Evolutionary conservation across 805 yeast genomes (phyloP).

Genomic region (Peterozyma toletana): DNA sequence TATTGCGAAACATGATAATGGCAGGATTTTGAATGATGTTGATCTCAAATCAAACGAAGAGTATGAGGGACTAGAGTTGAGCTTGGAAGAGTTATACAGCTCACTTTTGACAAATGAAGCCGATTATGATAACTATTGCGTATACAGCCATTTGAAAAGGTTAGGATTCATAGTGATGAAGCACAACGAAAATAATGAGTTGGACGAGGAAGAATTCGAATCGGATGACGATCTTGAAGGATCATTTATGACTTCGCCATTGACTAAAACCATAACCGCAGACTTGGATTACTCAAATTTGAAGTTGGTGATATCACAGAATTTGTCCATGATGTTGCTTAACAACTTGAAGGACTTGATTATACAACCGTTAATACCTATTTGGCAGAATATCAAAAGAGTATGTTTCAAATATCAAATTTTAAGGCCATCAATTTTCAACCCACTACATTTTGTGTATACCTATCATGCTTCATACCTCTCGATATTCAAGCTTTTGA

Average conservation of each 20-base stretch:
- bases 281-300: slow-evolving; percentile 5
- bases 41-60: slow-evolving; percentile 14
- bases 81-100: slow-evolving; percentile 59
- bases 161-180: slow-evolving; percentile 64
- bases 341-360: slow-evolving; percentile 6
- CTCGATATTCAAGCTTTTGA: slow-evolving; percentile 2
- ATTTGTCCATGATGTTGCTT: slow-evolving; percentile 6
- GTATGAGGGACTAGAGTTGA: slow-evolving; percentile 30
- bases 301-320: slow-evolving; percentile 6
- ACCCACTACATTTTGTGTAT: slow-evolving; percentile 1
- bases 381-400: neutral
- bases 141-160: slow-evolving; percentile 68
- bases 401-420: slow-evolving; percentile 3
- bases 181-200: slow-evolving; percentile 1
- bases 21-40: slow-evolving; percentile 9
- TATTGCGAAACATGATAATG: slow-evolving; percentile 16
- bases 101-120: slow-evolving; percentile 33
- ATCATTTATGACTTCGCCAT: neutral
- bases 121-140: slow-evolving; percentile 50
- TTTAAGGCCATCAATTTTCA: slow-evolving; percentile 4
- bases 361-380: slow-evolving; percentile 3
- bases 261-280: no score
- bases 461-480: slow-evolving; percentile 4
- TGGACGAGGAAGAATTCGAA: neutral
- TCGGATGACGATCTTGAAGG: neutral